Base-by-base conservation (phyloP, 345 rosid species). In the Eucalyptus caleyi region DNA sequence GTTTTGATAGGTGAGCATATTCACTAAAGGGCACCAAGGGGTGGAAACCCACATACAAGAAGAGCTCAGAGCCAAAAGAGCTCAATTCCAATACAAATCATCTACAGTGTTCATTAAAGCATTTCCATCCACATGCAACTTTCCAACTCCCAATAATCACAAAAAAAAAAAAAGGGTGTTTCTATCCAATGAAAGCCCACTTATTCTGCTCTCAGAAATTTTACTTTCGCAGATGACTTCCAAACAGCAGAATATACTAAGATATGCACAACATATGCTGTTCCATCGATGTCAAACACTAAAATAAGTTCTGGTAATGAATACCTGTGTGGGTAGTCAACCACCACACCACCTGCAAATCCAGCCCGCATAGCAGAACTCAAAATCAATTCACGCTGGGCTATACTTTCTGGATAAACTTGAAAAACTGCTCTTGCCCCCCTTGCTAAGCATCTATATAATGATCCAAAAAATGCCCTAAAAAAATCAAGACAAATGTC, bases 391-490 rank as follows among this genome's bases (percentile, higher is more conserved):
- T 96, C 98, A 56, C 95, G 97, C 91, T 97, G 99, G 54, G 97
- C 95, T 45, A 93, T 42, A 90, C 93, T 96, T 93, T 96, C 99
- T 86, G 99, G 98, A 91, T 97, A 97, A 87, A 97, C 92, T 92
- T 96, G 99, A 90, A 97, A 96, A 65, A 94, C 98, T 80, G 99
- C 99, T 91, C 97, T 94, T 89, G 97, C 98, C 90, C 99, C 98
- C 91, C 98, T 96, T 86, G 97, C 94, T 90, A 97, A 92, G 91
- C 98, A 94, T 91, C 92, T 93, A 91, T 96, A 97, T 89, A 97
- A 90, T 62, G 99, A 95, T 50, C 97, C 96, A 91, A 97, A 97
- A 94, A 97, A 97, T 47, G 97, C 98, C 96, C 99, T 97, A 30
- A 16, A 4, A 60, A 90, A 54, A 50, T 82, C 32, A 42, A 56